A percentile compares a stretch with the other conserved stretches of the same genome.
Conservation (phyloP, 148 eudicot species). For the Drosera capensis region DNA sequence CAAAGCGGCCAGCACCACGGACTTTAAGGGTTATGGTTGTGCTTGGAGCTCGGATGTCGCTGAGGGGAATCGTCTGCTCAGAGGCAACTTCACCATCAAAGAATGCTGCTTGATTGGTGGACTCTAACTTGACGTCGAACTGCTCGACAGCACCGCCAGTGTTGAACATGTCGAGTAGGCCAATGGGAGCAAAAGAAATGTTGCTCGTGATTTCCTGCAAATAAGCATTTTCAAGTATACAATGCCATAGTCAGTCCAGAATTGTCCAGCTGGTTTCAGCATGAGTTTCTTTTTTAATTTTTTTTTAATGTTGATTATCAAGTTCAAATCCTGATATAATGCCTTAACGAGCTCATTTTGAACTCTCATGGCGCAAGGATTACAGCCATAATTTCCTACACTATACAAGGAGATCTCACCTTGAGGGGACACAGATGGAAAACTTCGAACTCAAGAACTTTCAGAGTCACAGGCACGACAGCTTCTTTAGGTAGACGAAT, state of each 20-base stretch:
- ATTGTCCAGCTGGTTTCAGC: not conserved
- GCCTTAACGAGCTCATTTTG: not conserved
- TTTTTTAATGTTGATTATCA: not conserved
- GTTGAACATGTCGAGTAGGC: constrained; percentile 84
- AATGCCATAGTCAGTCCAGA: not conserved
- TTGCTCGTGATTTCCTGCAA: constrained; percentile 41
- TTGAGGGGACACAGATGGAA: constrained; percentile 76
- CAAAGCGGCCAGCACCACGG: constrained; percentile 72
- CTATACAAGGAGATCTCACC: constrained; percentile 18
- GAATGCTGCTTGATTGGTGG: constrained; percentile 14
- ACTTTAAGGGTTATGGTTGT: constrained; percentile 45
- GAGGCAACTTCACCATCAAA: constrained; percentile 18
- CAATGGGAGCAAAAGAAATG: constrained; percentile 78
- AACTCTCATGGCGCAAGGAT: not conserved
- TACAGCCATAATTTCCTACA: not conserved
- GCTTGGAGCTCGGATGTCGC: constrained; percentile 14
- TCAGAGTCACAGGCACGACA: constrained; percentile 67
- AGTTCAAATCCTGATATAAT: not conserved
- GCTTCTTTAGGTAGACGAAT: constrained; percentile 48
- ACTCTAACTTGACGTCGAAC: constrained; percentile 19
- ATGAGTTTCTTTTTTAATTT: not conserved
- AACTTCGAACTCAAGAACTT: constrained; percentile 77
- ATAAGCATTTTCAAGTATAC: not conserved
- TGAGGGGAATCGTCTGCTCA: constrained; percentile 10
- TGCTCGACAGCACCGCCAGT: constrained; percentile 60